Evolutionary conservation across 169 alveolate species (phyloP), one percentile per base, ranked within the genome.

Genomic region (Cardiosporidium cionae): DNA sequence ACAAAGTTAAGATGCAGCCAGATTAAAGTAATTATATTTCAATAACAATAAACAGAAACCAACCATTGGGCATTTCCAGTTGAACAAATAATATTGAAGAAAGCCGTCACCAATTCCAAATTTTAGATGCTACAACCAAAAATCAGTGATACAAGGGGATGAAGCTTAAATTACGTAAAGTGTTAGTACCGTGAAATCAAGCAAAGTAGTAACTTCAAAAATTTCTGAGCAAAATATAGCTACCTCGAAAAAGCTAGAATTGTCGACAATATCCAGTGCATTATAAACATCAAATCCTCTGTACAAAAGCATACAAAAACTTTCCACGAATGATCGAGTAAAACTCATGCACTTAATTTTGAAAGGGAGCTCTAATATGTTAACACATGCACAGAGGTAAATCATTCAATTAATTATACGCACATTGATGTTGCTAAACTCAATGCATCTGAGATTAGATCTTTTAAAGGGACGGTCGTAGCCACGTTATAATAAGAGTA

Each of bases 51-150:
- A n/a, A n/a, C n/a, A n/a, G n/a, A 44, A 16, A n/a, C 58, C n/a
- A 44, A 44, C 58, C 58, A 16, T n/a, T 2, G 96, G 90, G 52
- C 90, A 79, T 32, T 84, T 84, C 98, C 97, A 97, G 89, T 97
- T 97, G 93, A 89, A 95, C 34, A 97, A 78, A 87, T 97, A 97
- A 85, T 96, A 97, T 79, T 95, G 94, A 73, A 97, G 91, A 64
- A 87, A 85, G n/a, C 99, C 99, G 74, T 95, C 98, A 0, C 99
- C 99, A 25, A 85, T 82, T 7, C 98, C 97, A 81, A 97, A 97
- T 65, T 94, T 90, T 83, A 92, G 81, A 44, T 92, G 93, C 87
- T 85, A 58, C 9, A 32, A 5, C 3, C 23, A 28, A 22, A 32
- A 25, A 7, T 16, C 23, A 31, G 64, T n/a, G 16, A 31, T 31